Base-by-base conservation (phyloP, 352 stramenopile genomes). In the Phytopythium oedochilum region DNA sequence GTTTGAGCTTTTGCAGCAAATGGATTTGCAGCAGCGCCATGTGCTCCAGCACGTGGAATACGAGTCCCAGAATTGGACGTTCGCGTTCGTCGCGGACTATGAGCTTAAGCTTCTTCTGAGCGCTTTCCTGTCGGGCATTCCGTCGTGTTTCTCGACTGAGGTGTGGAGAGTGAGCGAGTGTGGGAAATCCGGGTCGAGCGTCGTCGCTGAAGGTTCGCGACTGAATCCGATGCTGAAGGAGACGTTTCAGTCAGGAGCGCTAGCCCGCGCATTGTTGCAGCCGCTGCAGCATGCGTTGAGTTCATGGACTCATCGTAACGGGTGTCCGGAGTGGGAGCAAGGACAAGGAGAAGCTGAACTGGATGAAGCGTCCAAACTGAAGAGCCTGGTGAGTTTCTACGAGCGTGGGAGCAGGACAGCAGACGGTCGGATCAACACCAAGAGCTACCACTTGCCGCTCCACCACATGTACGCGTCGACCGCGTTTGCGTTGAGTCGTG, bases 51-150 rank as follows among this genome's bases (percentile, higher is more conserved):
- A 94, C 64, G 81, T 94, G 55, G 84, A 94, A 58, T 94, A 83
- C 53, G 84, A 92, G 58, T 91, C 79, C 14, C 71, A 89, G 56
- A 88, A 86, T 57, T 94, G 84, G 84, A 89, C 80, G 12, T 86
- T 82, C 57, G 81, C 84, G 23, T 92, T 94, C 40, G 80, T 94
- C 8, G 75, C 87, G 36, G 81, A 90, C 55, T 92, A 94, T 39
- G 84, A 94, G 48, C 64, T 92, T 32, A 90, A 89, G 51, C 53
- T 92, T n/a, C 58, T 94, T 18, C 64, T 91, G 10, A 73, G 70
- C 34, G 75, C 81, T 20, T 89, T 91, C 54, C 58, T 89, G 14
- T 72, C 70, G 14, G 75, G 78, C 0, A 66, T 91, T 9, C 74
- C 76, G 32, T 66, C 71, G 18, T 88, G 75, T 40, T 86, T 91